phyloP scores from a whole-genome alignment of 768 basidiomycete species.

The Phlebiopsis flavidoalba region DNA sequence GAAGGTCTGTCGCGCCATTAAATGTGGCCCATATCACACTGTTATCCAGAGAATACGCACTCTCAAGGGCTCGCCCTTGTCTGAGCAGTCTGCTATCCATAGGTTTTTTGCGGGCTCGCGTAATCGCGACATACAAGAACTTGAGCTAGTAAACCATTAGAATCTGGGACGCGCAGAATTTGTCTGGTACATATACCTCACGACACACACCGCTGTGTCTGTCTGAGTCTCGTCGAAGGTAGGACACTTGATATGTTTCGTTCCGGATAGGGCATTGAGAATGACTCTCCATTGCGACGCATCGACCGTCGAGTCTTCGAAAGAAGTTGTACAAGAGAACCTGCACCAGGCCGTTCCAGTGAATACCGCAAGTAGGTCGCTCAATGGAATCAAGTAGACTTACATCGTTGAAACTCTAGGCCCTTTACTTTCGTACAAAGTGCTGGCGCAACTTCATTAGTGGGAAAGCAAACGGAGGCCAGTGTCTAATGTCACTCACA shows the following conservation, averaged over 20 bases:
- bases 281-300: conserved; percentile 57
- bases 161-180: background rate
- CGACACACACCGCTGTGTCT: conserved; percentile 53
- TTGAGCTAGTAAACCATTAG: conserved; percentile 45
- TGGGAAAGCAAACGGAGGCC: background rate
- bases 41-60: conserved; percentile 29
- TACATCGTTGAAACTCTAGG: conserved; percentile 58
- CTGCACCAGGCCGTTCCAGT: conserved; percentile 26
- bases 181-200: conserved; percentile 36
- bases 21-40: background rate
- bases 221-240: conserved; percentile 44
- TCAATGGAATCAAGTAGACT: background rate
- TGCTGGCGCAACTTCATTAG: conserved; percentile 20
- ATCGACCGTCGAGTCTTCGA: conserved; percentile 50
- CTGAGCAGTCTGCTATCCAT: conserved; percentile 64
- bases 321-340: conserved; percentile 77
- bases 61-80: conserved; percentile 51
- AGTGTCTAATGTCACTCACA: conserved; percentile 2
- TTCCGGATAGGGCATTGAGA: conserved; percentile 32
- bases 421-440: conserved; percentile 61
- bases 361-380: background rate
- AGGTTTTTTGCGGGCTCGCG: conserved; percentile 63
- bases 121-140: conserved; percentile 68
- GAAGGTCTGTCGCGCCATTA: conserved; percentile 36
- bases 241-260: conserved; percentile 36